Percentiles rank a stretch among this genome's conserved stretches.
Conservation (phyloP, 2,329 filamentous ascomycete genomes). For the Peltaster fructicola region DNA sequence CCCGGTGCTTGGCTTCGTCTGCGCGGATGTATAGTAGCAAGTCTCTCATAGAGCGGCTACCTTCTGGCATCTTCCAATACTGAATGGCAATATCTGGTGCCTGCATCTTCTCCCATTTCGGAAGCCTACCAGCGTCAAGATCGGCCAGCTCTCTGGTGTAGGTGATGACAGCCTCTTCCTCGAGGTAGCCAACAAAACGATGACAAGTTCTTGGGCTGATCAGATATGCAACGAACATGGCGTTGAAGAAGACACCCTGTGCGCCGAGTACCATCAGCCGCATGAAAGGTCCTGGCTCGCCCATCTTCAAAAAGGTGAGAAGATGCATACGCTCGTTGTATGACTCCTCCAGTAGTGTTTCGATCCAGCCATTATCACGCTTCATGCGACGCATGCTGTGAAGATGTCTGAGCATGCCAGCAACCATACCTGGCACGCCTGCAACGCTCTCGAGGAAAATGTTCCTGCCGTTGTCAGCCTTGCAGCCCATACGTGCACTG, state of each 20-base stretch:
- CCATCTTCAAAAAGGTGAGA: conserved; percentile 82
- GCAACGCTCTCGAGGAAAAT: conserved; percentile 91
- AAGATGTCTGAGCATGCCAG: conserved; percentile 81
- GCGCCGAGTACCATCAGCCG: conserved; percentile 77
- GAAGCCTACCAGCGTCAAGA: conserved; percentile 66
- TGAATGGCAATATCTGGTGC: conserved; percentile 78
- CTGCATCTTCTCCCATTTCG: conserved; percentile 59
- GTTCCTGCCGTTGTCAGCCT: conserved; percentile 34
- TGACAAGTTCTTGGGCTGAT: conserved; percentile 75
- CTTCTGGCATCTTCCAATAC: conserved; percentile 92
- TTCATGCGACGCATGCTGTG: conserved; percentile 70
- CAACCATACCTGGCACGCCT: conserved; percentile 87
- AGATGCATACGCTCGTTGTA: conserved; percentile 59
- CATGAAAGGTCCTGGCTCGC: conserved; percentile 76
- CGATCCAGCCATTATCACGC: conserved; percentile 87
- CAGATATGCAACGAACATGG: conserved; percentile 77
- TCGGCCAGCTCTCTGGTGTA: conserved; percentile 82
- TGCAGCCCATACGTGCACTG: no score
- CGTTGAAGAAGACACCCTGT: conserved; percentile 94
- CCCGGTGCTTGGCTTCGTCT: conserved; percentile 64
- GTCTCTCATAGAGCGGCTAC: conserved; percentile 64
- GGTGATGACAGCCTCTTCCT: conserved; percentile 92
- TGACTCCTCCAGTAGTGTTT: conserved; percentile 20
- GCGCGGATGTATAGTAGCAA: conserved; percentile 74
- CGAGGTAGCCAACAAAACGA: conserved; percentile 89